phyloP scores from a whole-genome alignment of 495 filamentous ascomycete species.

The Penicillium robsamsonii region DNA sequence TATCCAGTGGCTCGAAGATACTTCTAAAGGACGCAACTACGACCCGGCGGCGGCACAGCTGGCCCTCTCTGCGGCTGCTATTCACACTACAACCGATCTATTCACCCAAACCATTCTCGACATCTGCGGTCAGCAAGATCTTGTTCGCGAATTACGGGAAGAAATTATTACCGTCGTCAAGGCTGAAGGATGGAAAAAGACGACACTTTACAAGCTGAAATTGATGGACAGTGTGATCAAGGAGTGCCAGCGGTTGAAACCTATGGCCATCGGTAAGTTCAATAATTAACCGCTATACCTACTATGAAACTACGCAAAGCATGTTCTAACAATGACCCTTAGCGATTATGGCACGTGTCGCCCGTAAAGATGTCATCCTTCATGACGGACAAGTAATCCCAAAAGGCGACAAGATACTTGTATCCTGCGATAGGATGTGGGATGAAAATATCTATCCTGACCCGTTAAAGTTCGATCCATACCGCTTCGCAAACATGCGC shows the following conservation, averaged over 20 bases:
- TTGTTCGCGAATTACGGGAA: slow-evolving; percentile 24
- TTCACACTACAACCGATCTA: slow-evolving; percentile 34
- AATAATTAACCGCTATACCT: no score
- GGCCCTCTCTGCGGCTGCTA: slow-evolving; percentile 20
- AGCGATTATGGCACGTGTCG: slow-evolving; percentile 41
- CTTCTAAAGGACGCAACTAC: slow-evolving; percentile 14
- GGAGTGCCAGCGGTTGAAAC: slow-evolving; percentile 29
- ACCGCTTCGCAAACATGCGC: slow-evolving; percentile 36
- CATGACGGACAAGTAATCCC: slow-evolving; percentile 22
- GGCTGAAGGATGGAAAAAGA: slow-evolving; percentile 36
- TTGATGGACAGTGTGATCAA: slow-evolving; percentile 39
- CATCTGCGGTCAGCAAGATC: slow-evolving; percentile 36
- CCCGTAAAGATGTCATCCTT: slow-evolving; percentile 22
- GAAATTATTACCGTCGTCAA: slow-evolving; percentile 21
- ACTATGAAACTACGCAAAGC: not conserved
- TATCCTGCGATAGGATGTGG: slow-evolving; percentile 27
- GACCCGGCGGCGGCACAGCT: slow-evolving; percentile 19
- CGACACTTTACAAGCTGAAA: slow-evolving; percentile 40
- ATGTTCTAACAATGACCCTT: slow-evolving; percentile 1
- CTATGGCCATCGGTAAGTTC: slow-evolving; percentile 30
- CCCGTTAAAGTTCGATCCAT: slow-evolving; percentile 40
- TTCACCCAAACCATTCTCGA: slow-evolving; percentile 37
- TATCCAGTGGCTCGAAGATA: slow-evolving; percentile 23
- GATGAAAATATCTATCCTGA: slow-evolving; percentile 36
- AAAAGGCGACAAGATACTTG: slow-evolving; percentile 23